phyloP scores from a whole-genome alignment of 208 protist genomes.

The Trypanosoma boissoni region DNA sequence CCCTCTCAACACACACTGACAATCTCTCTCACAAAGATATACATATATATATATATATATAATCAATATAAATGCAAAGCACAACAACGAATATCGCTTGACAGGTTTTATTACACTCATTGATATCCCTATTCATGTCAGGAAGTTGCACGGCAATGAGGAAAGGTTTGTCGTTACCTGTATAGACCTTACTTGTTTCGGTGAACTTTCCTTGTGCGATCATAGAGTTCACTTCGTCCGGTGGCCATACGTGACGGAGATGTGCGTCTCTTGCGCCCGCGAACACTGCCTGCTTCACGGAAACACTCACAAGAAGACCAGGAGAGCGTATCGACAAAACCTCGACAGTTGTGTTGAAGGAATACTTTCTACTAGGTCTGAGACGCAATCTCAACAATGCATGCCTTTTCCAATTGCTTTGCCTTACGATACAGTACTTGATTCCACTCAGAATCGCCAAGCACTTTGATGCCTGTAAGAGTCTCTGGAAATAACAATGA shows the following conservation, averaged over 20 bases:
- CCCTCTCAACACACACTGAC: too few species aligned
- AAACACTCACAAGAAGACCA: not conserved
- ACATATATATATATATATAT: too few species aligned
- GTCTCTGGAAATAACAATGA: conserved; percentile 12
- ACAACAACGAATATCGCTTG: not conserved
- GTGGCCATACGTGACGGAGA: conserved; percentile 12
- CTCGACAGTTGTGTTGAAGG: conserved; percentile 4
- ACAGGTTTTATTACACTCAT: not conserved
- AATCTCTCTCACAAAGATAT: too few species aligned
- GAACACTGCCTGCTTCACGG: conserved; percentile 4
- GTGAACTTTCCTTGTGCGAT: conserved; percentile 2
- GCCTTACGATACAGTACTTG: not conserved
- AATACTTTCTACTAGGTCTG: too few species aligned
- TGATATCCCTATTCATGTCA: not conserved
- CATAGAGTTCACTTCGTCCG: conserved; percentile 20
- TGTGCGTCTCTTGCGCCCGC: not conserved
- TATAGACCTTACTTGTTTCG: conserved; percentile 4
- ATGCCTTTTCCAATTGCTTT: not conserved
- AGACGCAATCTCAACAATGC: too few species aligned
- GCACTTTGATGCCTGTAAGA: conserved; percentile 9
- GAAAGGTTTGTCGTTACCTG: not conserved
- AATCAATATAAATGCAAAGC: too few species aligned
- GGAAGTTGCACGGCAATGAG: conserved; percentile 1
- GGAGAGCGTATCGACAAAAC: not conserved
- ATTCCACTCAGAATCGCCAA: conserved; percentile 1